Evolutionary conservation across 2,329 filamentous ascomycete genomes (phyloP), one percentile per base, ranked within the genome.

Genomic region (Colletotrichum melonis): DNA sequence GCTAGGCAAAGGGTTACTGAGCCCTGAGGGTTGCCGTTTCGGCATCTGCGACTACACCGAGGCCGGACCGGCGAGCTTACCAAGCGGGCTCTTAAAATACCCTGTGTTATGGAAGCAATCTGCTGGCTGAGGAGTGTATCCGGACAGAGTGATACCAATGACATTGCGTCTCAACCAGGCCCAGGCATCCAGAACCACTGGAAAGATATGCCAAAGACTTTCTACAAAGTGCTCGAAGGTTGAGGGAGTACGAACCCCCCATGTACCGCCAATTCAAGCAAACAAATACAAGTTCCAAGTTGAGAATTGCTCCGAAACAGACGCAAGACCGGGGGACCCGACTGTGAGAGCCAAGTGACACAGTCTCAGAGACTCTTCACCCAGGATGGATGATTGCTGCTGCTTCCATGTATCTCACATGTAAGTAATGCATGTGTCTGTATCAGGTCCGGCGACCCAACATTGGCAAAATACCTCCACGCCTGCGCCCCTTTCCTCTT

Each of bases 1-100:
- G 42, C 42, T 49, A n/a, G 42, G 42, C 12, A 49, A 49, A 19
- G 16, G 14, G 5, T 7, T 7, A 19, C 3, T 14, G 3, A 4
- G 7, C 19, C 7, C 19, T 49, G 19, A 19, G 7, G 42, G 19
- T n/a, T 49, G 42, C 42, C 42, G 42, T 49, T 19, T 49, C 42
- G 42, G 42, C 19, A 49, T 49, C 42, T 22, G 19, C 58, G 11
- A 49, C 65, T n/a, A 28, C 42, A 52, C 57, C 54, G 35, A 28
- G 4, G 59, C 35, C 46, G 59, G 8, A 26, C 32, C 3, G 26
- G 28, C 28, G 42, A 32, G 66, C 70, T 70, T 73, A 60, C 70
- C 42, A 70, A 73, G 30, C 58, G 30, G 8, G 8, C 19, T 49
- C 9, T 54, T 30, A 22, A 73, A 73, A 73, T 70, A 73, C 46